Evolutionary conservation across 495 filamentous ascomycete genomes (phyloP).

Genomic region (Penicillium salamii): DNA sequence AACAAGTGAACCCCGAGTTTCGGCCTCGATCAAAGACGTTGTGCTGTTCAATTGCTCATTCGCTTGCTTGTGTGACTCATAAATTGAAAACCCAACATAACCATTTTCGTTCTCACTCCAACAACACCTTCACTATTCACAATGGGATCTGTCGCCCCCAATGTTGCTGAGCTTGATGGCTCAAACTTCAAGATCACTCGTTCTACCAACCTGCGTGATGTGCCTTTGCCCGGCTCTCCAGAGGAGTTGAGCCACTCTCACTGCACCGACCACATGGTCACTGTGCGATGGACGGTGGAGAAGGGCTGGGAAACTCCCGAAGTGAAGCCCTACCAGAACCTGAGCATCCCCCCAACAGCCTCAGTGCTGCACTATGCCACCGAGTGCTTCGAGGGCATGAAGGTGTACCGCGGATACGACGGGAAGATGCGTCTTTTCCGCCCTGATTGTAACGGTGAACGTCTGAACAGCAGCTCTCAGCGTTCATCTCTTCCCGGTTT

Average conservation of each 20-base stretch:
- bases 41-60: too few relatives aligned
- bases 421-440: conserved; percentile 83
- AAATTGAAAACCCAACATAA: not conserved
- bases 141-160: conserved; percentile 37
- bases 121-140: conserved; percentile 9
- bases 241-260: conserved; percentile 51
- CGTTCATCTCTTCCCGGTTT: conserved; percentile 79
- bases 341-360: conserved; percentile 79
- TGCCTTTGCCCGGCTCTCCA: conserved; percentile 59
- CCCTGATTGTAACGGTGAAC: conserved; percentile 69
- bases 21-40: too few relatives aligned
- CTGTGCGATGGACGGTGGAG: conserved; percentile 61
- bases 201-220: conserved; percentile 62
- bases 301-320: conserved; percentile 76
- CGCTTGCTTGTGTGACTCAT: conserved; percentile 22
- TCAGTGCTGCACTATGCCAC: conserved; percentile 89
- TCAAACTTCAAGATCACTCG: conserved; percentile 68
- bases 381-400: conserved; percentile 90
- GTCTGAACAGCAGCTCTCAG: conserved; percentile 67
- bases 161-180: conserved; percentile 58
- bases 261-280: conserved; percentile 92
- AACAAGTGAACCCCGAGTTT: not conserved
- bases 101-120: not conserved
- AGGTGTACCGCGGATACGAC: conserved; percentile 80
- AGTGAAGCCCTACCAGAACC: conserved; percentile 74